A percentile compares a stretch with the other conserved stretches of the same genome.
phyloP scores from a whole-genome alignment of 1,139 yeast genomes.

The Yamadazyma friedrichii region DNA sequence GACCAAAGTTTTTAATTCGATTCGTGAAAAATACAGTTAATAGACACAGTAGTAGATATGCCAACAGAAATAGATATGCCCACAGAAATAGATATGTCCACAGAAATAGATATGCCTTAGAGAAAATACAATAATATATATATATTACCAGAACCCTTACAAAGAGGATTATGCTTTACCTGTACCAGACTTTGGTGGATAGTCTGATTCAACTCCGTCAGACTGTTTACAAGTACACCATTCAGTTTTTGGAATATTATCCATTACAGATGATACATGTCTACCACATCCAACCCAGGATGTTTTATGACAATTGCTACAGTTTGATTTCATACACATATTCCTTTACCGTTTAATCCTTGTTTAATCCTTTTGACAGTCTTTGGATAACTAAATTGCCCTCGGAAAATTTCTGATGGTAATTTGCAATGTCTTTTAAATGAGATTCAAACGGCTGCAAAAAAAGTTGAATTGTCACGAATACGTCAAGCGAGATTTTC shows the following conservation, averaged over 20 bases:
- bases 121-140: no score
- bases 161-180: conserved; percentile 26
- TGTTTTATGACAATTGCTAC: conserved; percentile 24
- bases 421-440: no score
- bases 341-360: background rate
- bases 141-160: background rate
- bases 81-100: no score
- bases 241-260: conserved; percentile 28
- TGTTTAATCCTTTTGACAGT: background rate
- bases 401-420: no score
- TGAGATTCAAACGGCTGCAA: no score
- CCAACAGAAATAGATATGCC: background rate
- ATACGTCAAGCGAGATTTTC: no score
- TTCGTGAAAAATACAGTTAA: no score
- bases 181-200: conserved; percentile 47
- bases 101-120: no score
- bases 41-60: background rate
- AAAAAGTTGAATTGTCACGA: no score
- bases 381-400: no score
- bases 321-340: conserved; percentile 18
- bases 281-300: conserved; percentile 41
- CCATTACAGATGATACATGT: conserved; percentile 33
- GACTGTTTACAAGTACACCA: conserved; percentile 42
- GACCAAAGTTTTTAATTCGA: no score
- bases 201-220: conserved; percentile 20